Percentiles rank a stretch among this genome's conserved stretches.
Evolutionary conservation across 2,329 filamentous ascomycete genomes (phyloP).

Genomic region (Xylaria sp.): DNA sequence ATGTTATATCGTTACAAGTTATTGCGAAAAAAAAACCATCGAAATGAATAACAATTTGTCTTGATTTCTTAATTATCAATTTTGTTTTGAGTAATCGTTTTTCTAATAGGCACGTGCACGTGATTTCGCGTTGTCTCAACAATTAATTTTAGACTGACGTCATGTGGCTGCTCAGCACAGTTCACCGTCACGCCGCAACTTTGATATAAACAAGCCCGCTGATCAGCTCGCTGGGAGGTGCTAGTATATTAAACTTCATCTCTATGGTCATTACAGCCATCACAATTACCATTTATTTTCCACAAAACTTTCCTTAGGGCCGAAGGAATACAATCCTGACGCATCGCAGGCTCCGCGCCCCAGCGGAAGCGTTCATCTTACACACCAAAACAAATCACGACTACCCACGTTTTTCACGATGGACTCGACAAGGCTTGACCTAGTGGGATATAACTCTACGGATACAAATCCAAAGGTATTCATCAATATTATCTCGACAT

Average conservation of each 20-base stretch:
- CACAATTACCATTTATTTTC: background rate
- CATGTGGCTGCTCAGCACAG: constrained; percentile 14
- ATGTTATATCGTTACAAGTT: background rate
- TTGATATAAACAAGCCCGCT: background rate
- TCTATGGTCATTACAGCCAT: background rate
- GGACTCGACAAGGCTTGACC: background rate
- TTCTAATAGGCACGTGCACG: constrained; percentile 10
- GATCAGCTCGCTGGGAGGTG: too few relatives aligned
- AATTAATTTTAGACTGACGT: constrained; percentile 9
- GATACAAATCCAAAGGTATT: constrained; percentile 29
- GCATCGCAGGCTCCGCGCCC: background rate
- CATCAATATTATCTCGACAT: background rate
- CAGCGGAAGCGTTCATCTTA: background rate
- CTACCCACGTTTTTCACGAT: constrained; percentile 2
- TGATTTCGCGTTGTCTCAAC: constrained; percentile 19
- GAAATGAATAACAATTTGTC: background rate
- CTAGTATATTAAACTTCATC: background rate
- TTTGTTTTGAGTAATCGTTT: background rate
- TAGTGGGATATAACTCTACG: background rate
- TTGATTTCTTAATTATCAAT: background rate
- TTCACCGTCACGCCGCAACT: background rate
- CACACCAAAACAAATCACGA: background rate
- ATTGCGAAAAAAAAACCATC: background rate
- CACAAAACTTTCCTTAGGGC: background rate
- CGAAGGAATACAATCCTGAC: background rate